Evolutionary conservation across 805 yeast species (phyloP).

Genomic region (Saccharomycopsis fodiens): DNA sequence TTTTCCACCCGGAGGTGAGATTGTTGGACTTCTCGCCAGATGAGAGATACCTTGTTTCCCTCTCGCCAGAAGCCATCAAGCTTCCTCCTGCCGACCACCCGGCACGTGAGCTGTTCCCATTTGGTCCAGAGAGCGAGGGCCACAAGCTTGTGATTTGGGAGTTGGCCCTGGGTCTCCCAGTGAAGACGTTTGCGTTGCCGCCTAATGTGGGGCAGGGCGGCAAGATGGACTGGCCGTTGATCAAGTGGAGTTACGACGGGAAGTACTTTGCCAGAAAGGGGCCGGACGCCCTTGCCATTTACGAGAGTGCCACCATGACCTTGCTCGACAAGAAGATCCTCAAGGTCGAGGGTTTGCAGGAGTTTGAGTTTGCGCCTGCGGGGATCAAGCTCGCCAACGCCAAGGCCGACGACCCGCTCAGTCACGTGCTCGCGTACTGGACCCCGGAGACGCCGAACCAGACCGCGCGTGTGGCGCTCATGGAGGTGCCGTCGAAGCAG

Average conservation of each 20-base stretch:
- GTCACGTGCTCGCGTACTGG: conserved; percentile 84
- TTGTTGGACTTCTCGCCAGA: conserved; percentile 87
- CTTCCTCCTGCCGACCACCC: conserved; percentile 61
- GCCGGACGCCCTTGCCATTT: conserved; percentile 86
- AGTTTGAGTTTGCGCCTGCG: conserved; percentile 93
- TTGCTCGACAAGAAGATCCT: conserved; percentile 80
- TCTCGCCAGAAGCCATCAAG: conserved; percentile 77
- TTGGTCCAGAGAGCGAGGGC: conserved; percentile 81
- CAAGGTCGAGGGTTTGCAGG: conserved; percentile 76
- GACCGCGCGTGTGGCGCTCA: conserved; percentile 87
- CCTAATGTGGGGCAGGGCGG: conserved; percentile 51
- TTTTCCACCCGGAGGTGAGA: conserved; percentile 83
- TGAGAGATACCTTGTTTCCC: conserved; percentile 83
- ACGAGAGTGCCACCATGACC: conserved; percentile 71
- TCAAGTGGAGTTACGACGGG: conserved; percentile 93
- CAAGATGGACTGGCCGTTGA: conserved; percentile 83
- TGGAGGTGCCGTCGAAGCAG: conserved; percentile 78
- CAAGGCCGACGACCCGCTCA: conserved; percentile 44
- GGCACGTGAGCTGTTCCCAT: conserved; percentile 66
- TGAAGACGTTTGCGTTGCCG: conserved; percentile 86
- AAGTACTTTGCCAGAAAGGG: conserved; percentile 92
- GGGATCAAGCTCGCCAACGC: conserved; percentile 58
- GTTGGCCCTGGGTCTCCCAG: conserved; percentile 69
- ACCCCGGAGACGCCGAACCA: conserved; percentile 91
- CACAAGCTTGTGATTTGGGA: conserved; percentile 95